Evolutionary conservation across 352 stramenopile genomes (phyloP), one percentile per base, ranked within the genome.

Genomic region (Pythium aphanidermatum): DNA sequence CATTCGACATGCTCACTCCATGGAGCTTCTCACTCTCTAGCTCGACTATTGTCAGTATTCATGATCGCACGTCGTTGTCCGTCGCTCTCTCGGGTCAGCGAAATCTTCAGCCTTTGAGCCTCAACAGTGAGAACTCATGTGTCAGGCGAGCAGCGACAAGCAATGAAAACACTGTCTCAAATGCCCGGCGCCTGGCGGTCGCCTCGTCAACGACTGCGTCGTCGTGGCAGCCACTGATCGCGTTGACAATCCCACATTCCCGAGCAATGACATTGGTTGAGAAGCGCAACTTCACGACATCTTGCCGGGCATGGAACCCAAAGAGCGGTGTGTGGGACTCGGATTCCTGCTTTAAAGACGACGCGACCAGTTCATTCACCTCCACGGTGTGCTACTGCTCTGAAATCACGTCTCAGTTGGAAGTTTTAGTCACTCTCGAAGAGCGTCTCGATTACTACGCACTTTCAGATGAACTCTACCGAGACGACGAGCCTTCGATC

Each of bases 401-500:
- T 0, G 49, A 68, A 16, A 35, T 83, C 13, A 46, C 46, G 4
- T 31, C 34, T 12, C 24, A 21, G 5, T 60, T 91, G 10, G 71
- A 91, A 33, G 67, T 91, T 20, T 39, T 87, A 8, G 61, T 88
- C 4, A 78, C 74, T 1, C 26, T 86, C 11, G 65, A 84, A 17
- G 78, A 91, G 38, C 64, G 60, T 3, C 63, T 88, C 16, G 67
- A 83, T 34, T 91, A 83, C 35, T 75, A 80, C 37, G 69, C 68
- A 11, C 34, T 79, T 8, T 53, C 65, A 11, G 59, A 49, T 6
- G 63, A 86, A 21, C 39, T 87, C 38, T 86, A 86, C 14, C 78
- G 78, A 2, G 50, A 88, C 37, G 78, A 91, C 10, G 45, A 58
- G 2, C 46, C 69, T 13, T 88, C 78, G 7, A 58, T 84, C 24